phyloP scores from a whole-genome alignment of 1,284 basidiomycete species.

The Chondrostereum purpureum region DNA sequence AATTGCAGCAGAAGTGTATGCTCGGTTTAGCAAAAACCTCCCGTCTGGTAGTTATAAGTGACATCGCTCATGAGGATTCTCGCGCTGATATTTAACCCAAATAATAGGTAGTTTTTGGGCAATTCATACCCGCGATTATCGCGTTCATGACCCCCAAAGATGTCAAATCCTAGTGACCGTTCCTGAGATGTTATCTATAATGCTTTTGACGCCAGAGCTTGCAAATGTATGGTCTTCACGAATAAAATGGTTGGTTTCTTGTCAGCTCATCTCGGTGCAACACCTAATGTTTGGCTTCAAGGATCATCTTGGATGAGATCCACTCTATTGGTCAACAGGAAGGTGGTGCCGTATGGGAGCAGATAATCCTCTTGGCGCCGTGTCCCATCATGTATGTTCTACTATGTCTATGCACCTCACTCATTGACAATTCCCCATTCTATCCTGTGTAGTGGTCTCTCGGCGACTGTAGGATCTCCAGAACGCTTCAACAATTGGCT shows the following conservation, averaged over 20 bases:
- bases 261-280: too few species aligned
- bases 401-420: constrained; percentile 2
- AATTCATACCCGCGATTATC: constrained; percentile 62
- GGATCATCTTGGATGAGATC: constrained; percentile 70
- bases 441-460: constrained; percentile 64
- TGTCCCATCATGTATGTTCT: constrained; percentile 58
- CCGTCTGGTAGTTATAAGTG: constrained; percentile 32
- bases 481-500: constrained; percentile 63
- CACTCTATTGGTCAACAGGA: constrained; percentile 66
- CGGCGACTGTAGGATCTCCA: constrained; percentile 62
- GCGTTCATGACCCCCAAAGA: constrained; percentile 54
- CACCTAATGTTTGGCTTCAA: too few species aligned
- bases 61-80: constrained; percentile 16
- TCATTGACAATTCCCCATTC: neutral
- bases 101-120: constrained; percentile 62
- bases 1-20: constrained; percentile 66
- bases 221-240: constrained; percentile 55
- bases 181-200: constrained; percentile 60
- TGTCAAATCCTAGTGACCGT: constrained; percentile 70
- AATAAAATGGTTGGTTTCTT: constrained; percentile 57
- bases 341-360: constrained; percentile 66
- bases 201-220: constrained; percentile 60
- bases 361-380: constrained; percentile 56
- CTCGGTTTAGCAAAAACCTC: constrained; percentile 56
- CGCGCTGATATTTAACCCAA: constrained; percentile 27